Evolutionary conservation across 345 rosid species (phyloP), one percentile per base, ranked within the genome.

Genomic region (Clausena lansium): DNA sequence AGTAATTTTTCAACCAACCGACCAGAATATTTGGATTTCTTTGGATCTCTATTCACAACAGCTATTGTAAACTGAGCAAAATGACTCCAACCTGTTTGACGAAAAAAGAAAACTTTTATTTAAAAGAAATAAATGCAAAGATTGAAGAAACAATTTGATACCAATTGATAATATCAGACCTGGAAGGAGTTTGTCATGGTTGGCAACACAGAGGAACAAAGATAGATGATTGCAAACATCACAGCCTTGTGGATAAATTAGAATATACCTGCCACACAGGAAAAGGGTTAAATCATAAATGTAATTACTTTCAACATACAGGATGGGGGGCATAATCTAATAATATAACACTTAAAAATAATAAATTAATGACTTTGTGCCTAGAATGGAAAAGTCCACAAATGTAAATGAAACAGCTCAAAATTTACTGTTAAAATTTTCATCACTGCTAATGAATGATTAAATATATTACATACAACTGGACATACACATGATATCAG

Each of bases 11-110:
- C 70, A 80, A 75, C 62, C 70, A 79, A 76, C 88, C 79, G 70
- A 95, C 99, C 98, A 68, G 97, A 93, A 84, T 89, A 88, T 85
- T 89, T 93, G 9, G 98, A 95, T 82, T 95, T 95, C 85, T 89
- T 91, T 22, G 94, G 86, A 89, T 95, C 97, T 84, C 88, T 95
- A 85, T 91, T 92, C 78, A 88, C 88, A 68, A 93, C 95, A 87
- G 97, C 97, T 67, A 95, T 93, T 25, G 99, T 93, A 77, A 93
- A 95, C 87, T 93, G 98, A 59, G 95, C 99, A 86, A 92, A 93
- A 87, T 93, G 97, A 84, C 96, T 91, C 98, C 99, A 95, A 22
- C 98, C 99, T 95, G 85, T 76, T 72, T 69, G 85, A 77, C 14
- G 74, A 45, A 32, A 14, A 70, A 70, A 70, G 8, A 70, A 11